Evolutionary conservation across 2,329 filamentous ascomycete genomes (phyloP), one percentile per base, ranked within the genome.

Genomic region (Tolypocladium paradoxum): DNA sequence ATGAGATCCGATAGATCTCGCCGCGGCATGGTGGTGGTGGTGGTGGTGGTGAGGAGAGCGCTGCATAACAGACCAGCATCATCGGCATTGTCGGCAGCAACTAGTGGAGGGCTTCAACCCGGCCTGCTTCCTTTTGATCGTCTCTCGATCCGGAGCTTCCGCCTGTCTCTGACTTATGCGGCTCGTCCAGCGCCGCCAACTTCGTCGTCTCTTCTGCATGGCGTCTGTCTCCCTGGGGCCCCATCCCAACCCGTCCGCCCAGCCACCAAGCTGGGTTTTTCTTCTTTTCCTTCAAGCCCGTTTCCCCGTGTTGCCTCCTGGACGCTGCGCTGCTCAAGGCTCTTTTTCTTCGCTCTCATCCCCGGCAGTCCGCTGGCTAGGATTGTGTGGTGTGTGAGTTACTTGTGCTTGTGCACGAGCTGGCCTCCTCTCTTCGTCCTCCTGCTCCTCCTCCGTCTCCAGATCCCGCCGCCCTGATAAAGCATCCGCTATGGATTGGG

Each of bases 401-500:
- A 4, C 11, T 31, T n/a, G 18, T 29, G 35, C 16, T 7, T 12
- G 38, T 45, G 43, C 20, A 40, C 38, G 54, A 55, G 51, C 51
- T 49, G 54, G 55, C 29, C 47, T 48, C 55, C 45, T 45, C 24
- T 54, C 46, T 37, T 35, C 33, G 14, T 27, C 24, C 31, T 43
- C 16, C 22, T n/a, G n/a, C n/a, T 35, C 9, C 48, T 7, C n/a
- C 18, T 24, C 9, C 20, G 5, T 29, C 20, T 8, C 33, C 12
- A n/a, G 40, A n/a, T 16, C 35, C 9, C 11, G 6, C n/a, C 36
- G 11, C n/a, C 35, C 7, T 2, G 18, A 31, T 18, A 8, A 54
- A 40, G 16, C 38, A 20, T 27, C 29, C 45, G 33, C 46, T 9
- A 57, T 57, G 54, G 53, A 54, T 45, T 50, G 31, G 18, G 45